Percentiles rank a stretch among this genome's conserved stretches.
phyloP scores from a whole-genome alignment of 805 yeast genomes.

The Saturnispora hagleri region DNA sequence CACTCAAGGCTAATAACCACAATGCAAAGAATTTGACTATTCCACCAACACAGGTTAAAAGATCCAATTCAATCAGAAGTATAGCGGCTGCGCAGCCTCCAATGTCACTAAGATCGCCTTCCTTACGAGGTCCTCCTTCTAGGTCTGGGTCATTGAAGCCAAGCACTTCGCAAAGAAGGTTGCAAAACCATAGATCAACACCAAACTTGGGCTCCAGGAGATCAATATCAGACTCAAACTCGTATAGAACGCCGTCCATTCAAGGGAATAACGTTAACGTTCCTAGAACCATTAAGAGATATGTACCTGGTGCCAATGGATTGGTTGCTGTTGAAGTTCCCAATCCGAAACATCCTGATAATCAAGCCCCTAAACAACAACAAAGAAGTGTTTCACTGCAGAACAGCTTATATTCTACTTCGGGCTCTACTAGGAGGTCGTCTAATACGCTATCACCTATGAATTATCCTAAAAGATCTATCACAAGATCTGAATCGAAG shows the following conservation, averaged over 20 bases:
- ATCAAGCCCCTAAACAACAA: neutral
- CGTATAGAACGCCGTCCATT: neutral
- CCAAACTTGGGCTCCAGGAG: constrained; percentile 11
- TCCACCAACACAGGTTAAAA: constrained; percentile 22
- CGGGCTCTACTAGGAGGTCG: neutral
- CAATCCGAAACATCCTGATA: constrained; percentile 20
- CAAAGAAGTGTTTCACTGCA: neutral
- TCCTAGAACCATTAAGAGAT: constrained; percentile 50
- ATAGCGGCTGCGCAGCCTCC: constrained; percentile 15
- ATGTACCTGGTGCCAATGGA: constrained; percentile 69
- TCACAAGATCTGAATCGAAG: constrained; percentile 9
- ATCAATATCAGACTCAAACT: constrained; percentile 11
- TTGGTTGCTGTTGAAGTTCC: constrained; percentile 64
- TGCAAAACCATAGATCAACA: constrained; percentile 8
- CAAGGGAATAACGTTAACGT: constrained; percentile 1
- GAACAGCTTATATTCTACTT: neutral
- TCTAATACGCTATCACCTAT: neutral
- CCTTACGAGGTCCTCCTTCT: constrained; percentile 6
- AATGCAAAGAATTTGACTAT: constrained; percentile 25
- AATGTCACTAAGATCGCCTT: constrained; percentile 8
- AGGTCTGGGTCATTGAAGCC: constrained; percentile 15
- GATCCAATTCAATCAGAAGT: constrained; percentile 18
- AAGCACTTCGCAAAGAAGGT: constrained; percentile 5
- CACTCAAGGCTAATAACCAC: constrained; percentile 31
- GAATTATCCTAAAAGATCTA: constrained; percentile 1